Base-by-base conservation (phyloP, 305 asterid species). In the Fraxinus nigra region DNA sequence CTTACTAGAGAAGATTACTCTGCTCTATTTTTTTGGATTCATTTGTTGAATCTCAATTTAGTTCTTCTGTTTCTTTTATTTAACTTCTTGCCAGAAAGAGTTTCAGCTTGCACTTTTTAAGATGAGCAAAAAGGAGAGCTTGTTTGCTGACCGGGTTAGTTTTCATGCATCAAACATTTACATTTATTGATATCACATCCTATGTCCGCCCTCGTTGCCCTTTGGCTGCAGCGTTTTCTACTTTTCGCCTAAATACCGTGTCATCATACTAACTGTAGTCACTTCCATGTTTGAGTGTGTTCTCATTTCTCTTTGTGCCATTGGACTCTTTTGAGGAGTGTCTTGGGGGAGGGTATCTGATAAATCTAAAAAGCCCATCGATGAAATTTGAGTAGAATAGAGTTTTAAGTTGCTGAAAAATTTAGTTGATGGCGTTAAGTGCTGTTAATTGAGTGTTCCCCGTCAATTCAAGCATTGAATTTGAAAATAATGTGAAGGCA, bases 61-160 rank as follows among this genome's bases (percentile, higher is more conserved):
- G 61, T 86, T 59, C 61, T 34, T 85, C 22, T 83, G 79, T 63
- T 61, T 78, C 30, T 59, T 54, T 20, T 18, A 7, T 18, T 2
- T 8, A 81, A 48, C 40, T 78, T 33, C 38, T 77, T 82, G 82
- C 54, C 92, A 93, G 97, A 97, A 94, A 89, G 97, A 93, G 88
- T 94, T 94, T 88, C 97, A 92, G 88, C 94, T 93, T 81, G 97
- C 95, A 0, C 85, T 94, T 56, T 94, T 93, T 85, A 93, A 93
- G 88, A 90, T 95, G 63, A 89, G 80, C 85, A 89, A 87, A 83
- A 93, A 38, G 46, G 46, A 38, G 43, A 37, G 43, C 43, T 37
- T 37, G 43, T 37, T 37, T 37, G 43, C 43, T 37, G 43, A 37
- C 43, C 43, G 11, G 43, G 43, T 92, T 88, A 86, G 92, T 88